phyloP scores from a whole-genome alignment of 2,329 filamentous ascomycete genomes.

The Aureobasidium sp. region DNA sequence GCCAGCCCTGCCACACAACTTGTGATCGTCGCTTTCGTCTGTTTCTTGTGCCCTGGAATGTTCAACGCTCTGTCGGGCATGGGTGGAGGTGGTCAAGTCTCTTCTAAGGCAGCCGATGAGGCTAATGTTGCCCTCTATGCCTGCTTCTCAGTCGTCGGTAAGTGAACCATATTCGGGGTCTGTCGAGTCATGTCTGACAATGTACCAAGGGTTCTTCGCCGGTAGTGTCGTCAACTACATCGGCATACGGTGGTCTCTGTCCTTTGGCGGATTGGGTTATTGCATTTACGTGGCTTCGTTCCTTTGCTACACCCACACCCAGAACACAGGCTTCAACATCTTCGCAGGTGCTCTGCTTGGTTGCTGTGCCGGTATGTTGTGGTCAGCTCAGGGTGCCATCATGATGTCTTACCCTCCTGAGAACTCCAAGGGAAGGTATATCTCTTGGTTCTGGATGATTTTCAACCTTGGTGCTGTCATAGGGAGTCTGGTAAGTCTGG shows the following conservation, averaged over 20 bases:
- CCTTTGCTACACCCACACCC: slow-evolving; percentile 60
- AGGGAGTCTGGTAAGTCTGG: slow-evolving; percentile 54
- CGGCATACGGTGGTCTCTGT: slow-evolving; percentile 59
- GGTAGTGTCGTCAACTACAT: slow-evolving; percentile 69
- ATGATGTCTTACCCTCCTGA: slow-evolving; percentile 88
- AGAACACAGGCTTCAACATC: slow-evolving; percentile 61
- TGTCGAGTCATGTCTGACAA: neutral
- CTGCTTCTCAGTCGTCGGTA: slow-evolving; percentile 55
- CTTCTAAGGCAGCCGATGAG: slow-evolving; percentile 48
- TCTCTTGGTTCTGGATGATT: slow-evolving; percentile 89
- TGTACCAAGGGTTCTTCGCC: slow-evolving; percentile 45
- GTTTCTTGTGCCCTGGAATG: slow-evolving; percentile 48
- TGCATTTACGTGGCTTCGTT: slow-evolving; percentile 65
- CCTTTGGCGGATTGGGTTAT: slow-evolving; percentile 69
- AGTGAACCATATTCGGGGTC: neutral
- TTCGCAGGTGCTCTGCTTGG: slow-evolving; percentile 71
- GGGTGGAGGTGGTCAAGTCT: slow-evolving; percentile 42
- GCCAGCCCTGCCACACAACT: slow-evolving; percentile 43
- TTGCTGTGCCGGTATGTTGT: slow-evolving; percentile 69
- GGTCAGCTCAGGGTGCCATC: slow-evolving; percentile 75
- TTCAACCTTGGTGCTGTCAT: slow-evolving; percentile 90
- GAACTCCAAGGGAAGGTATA: slow-evolving; percentile 75
- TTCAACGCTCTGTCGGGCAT: slow-evolving; percentile 46
- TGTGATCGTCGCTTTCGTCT: slow-evolving; percentile 43
- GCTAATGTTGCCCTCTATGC: slow-evolving; percentile 65